These are phyloP conservation scores for Setaria viridis DNA, from an alignment of 202 grass and related monocot genomes.

Conservation along the genomic window DNA sequence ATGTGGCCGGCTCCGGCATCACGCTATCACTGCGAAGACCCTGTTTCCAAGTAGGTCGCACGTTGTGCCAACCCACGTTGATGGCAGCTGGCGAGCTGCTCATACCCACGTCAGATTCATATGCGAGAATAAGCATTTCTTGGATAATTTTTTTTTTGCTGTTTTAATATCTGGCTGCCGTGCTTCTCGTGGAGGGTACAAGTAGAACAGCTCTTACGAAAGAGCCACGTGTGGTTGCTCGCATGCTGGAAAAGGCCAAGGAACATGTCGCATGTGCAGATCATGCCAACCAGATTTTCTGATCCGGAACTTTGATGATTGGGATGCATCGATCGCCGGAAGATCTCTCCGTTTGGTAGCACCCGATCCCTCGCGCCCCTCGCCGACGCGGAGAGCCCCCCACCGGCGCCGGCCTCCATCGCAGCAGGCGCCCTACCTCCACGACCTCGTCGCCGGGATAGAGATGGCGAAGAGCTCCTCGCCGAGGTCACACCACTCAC, in stretches of 20 bases:
- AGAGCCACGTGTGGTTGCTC: not conserved
- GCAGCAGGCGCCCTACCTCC: not conserved
- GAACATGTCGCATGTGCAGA: conserved; percentile 6
- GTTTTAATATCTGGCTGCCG: not conserved
- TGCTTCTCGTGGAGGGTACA: not conserved
- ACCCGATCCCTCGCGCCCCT: not conserved
- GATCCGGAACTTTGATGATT: not conserved
- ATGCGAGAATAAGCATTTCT: not conserved
- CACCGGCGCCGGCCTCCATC: not conserved
- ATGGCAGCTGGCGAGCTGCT: not conserved
- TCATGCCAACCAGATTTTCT: not conserved
- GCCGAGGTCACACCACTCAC: too few relatives aligned
- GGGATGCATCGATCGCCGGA: conserved; percentile 28
- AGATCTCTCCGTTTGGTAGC: not conserved
- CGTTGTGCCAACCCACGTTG: not conserved
- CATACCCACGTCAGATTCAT: not conserved
- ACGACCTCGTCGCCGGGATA: not conserved
- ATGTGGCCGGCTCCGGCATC: not conserved
- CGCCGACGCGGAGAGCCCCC: not conserved
- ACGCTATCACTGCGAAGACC: not conserved
- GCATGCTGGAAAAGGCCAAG: not conserved
- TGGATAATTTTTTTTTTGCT: not conserved
- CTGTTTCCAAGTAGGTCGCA: not conserved
- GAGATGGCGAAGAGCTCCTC: too few relatives aligned
- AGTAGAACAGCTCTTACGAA: not conserved